phyloP scores from a whole-genome alignment of 345 rosid species.

The Eucalyptus cloeziana region DNA sequence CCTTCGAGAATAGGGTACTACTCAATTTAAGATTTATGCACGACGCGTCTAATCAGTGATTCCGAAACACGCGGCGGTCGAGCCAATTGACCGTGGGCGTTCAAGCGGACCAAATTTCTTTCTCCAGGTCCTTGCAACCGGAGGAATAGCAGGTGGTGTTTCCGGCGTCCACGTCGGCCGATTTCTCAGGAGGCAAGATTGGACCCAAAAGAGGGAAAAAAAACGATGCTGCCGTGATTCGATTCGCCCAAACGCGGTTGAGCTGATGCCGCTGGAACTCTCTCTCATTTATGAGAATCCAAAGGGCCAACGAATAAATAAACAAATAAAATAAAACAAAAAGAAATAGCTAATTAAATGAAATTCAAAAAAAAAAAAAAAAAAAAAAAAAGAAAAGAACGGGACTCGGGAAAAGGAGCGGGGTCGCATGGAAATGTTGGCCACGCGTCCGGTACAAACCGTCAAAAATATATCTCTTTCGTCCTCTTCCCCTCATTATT shows the following conservation, averaged over 20 bases:
- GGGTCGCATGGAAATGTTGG: not conserved
- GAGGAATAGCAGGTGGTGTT: not conserved
- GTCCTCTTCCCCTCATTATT: constrained; percentile 1
- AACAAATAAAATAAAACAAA: not conserved
- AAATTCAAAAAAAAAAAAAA: rapidly evolving
- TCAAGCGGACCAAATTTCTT: not conserved
- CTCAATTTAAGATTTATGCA: rapidly evolving
- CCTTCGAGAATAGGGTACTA: rapidly evolving
- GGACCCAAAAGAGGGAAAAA: not conserved
- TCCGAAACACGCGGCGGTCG: too few species aligned
- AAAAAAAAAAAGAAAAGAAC: not conserved
- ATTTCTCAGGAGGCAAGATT: not conserved
- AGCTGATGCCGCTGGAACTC: rapidly evolving
- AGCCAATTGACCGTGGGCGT: not conserved
- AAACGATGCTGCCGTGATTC: not conserved
- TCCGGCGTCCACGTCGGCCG: rapidly evolving
- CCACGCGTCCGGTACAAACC: not conserved
- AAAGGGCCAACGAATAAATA: not conserved
- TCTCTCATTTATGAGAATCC: not conserved
- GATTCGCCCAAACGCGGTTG: not conserved
- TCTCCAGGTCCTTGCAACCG: rapidly evolving
- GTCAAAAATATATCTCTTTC: constrained; percentile 13
- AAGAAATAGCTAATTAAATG: not conserved
- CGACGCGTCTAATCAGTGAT: rapidly evolving
- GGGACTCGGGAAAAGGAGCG: not conserved